Conservation (phyloP, 139 green algal species). For the Chlorella sp. region DNA sequence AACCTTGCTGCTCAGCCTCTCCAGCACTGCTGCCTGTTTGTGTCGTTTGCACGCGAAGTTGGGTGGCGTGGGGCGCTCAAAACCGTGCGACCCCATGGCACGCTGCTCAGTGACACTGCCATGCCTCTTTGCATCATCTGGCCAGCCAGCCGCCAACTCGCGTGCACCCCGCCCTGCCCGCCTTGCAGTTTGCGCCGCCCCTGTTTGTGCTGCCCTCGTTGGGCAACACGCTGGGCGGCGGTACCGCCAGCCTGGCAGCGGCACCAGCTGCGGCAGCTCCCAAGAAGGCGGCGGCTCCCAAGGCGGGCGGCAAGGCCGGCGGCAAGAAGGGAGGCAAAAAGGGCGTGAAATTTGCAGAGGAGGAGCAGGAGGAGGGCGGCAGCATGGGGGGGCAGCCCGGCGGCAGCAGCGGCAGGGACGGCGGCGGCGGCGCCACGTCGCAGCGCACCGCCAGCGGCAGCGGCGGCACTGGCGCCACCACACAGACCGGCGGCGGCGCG, state of each 20-base stretch:
- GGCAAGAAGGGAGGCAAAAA: slow-evolving; percentile 24
- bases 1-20: too few species aligned
- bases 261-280: neutral
- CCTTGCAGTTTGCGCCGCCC: neutral
- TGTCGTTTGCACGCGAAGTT: neutral
- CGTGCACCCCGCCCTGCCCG: too few species aligned
- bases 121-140: too few species aligned
- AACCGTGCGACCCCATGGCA: too few species aligned
- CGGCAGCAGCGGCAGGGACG: neutral
- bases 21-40: too few species aligned
- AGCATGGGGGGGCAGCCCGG: neutral
- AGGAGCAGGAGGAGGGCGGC: neutral
- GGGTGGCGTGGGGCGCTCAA: too few species aligned
- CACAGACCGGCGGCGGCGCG: neutral
- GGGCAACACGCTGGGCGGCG: slow-evolving; percentile 17
- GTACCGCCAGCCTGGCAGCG: neutral
- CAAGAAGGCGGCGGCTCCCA: slow-evolving; percentile 26
- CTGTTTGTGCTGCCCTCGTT: slow-evolving; percentile 21
- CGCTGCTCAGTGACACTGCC: too few species aligned
- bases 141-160: neutral
- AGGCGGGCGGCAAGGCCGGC: neutral
- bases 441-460: slow-evolving; percentile 18
- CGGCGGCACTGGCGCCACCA: neutral
- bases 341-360: slow-evolving; percentile 11
- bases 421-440: neutral